Evolutionary conservation across 2,329 filamentous ascomycete species (phyloP), one percentile per base, ranked within the genome.

Genomic region (Calonectria pseudoreteaudii): DNA sequence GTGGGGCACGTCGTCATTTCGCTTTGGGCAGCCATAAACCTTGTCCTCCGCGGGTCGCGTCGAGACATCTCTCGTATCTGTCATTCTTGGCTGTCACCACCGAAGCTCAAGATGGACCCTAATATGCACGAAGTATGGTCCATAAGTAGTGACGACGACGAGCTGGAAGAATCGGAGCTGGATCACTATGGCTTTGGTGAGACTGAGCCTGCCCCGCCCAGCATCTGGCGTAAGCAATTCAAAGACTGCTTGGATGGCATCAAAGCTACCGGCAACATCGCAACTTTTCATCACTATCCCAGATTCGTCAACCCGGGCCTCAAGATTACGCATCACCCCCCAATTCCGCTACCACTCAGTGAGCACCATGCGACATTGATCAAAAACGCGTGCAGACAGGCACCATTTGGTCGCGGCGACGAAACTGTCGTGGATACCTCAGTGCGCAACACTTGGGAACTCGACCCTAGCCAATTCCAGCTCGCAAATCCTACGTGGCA

Each of bases 401-500:
- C 73, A 14, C 56, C 74, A 5, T 76, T 70, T 66, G 74, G 70
- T 9, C 70, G 66, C 16, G 73, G 68, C 10, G 60, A 75, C 9
- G 66, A 71, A 38, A 71, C 73, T 2, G 18, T 74, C 4, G 68
- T 75, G 4, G 73, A 74, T 30, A 72, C 50, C 3, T 41, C 62
- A 13, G 38, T 69, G 49, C 70, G 66, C 50, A 60, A 77, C 44
- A 68, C 68, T 38, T 77, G 71, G 73, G 75, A 72, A 18, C 72
- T 77, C 2, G 66, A 77, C 36, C 50, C 47, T 11, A 53, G 66
- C 20, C 74, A 65, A 13, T 71, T 76, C 50, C 38, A 34, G 18
- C 62, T 75, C 11, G 30, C 13, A 23, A 74, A 73, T 47, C 62
- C 74, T 4, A 14, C 50, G 8, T 77, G 67, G 69, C 5, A 20